phyloP scores from a whole-genome alignment of 345 rosid genomes.

The Euphorbia pulcherrima region DNA sequence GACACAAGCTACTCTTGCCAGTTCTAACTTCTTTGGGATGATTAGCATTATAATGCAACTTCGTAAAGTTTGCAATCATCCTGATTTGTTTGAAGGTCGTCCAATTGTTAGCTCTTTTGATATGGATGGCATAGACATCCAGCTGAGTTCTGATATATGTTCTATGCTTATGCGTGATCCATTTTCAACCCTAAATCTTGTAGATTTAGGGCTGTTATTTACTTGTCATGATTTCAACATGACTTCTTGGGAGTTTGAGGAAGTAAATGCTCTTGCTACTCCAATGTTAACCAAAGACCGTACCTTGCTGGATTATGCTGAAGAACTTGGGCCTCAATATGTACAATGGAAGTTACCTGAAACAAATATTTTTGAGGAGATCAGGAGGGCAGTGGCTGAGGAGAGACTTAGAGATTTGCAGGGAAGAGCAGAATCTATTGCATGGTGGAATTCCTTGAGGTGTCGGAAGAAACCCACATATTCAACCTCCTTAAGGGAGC shows the following conservation, averaged over 20 bases:
- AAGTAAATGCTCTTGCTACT: constrained; percentile 64
- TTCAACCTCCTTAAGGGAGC: constrained; percentile 56
- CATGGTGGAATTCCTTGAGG: constrained; percentile 99
- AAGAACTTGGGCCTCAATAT: constrained; percentile 37
- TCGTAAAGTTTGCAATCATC: constrained; percentile 99
- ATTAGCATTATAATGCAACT: constrained; percentile 98
- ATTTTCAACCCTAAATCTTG: constrained; percentile 58
- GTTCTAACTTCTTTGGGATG: constrained; percentile 96
- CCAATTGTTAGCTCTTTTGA: constrained; percentile 97
- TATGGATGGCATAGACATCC: constrained; percentile 71
- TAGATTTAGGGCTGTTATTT: constrained; percentile 68
- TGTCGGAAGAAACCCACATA: constrained; percentile 78
- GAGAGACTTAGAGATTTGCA: constrained; percentile 71
- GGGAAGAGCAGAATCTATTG: constrained; percentile 75
- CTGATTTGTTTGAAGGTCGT: constrained; percentile 98
- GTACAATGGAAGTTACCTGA: constrained; percentile 43
- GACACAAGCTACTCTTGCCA: constrained; percentile 95
- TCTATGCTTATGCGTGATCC: constrained; percentile 56
- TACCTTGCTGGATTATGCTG: constrained; percentile 32
- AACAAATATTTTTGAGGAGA: constrained; percentile 79
- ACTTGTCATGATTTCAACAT: constrained; percentile 71
- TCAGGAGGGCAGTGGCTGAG: constrained; percentile 64
- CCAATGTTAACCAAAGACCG: constrained; percentile 55
- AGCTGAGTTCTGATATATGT: constrained; percentile 72
- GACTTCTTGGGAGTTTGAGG: constrained; percentile 91